Conservation (phyloP, 257 asterid species). For the Solanum appendiculatum region DNA sequence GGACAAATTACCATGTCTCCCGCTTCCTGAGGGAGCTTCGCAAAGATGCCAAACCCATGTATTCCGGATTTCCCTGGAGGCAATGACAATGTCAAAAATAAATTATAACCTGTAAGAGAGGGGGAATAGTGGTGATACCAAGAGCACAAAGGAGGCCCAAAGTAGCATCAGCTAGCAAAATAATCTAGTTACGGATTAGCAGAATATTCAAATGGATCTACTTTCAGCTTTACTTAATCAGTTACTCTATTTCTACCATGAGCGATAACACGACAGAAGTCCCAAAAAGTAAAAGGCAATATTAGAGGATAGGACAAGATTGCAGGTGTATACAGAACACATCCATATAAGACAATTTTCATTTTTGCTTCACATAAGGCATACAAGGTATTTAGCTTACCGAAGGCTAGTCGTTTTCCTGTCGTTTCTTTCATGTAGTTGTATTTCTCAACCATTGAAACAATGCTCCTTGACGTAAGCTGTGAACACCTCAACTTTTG, state of each 20-base stretch:
- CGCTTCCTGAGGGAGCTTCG: conserved; percentile 76
- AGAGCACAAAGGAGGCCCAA: background rate
- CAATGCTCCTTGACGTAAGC: conserved; percentile 51
- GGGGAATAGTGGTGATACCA: background rate
- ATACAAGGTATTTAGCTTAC: conserved; percentile 31
- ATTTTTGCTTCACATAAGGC: background rate
- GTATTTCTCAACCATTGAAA: conserved; percentile 84
- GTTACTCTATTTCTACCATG: background rate
- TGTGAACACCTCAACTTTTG: conserved; percentile 43
- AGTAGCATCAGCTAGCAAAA: background rate
- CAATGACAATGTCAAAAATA: conserved; percentile 14
- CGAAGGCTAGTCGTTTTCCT: conserved; percentile 71
- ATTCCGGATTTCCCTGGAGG: conserved; percentile 83
- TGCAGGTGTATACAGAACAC: background rate
- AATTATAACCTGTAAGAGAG: background rate
- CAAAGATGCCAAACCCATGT: conserved; percentile 93
- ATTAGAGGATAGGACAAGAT: background rate
- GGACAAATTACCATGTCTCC: conserved; percentile 78
- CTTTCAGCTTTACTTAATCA: background rate
- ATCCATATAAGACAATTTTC: conserved; percentile 4
- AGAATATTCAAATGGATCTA: background rate
- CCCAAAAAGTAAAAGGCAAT: background rate
- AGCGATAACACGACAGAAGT: background rate
- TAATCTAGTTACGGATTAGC: background rate
- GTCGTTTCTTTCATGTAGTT: conserved; percentile 68